Percentiles rank a stretch among this genome's conserved stretches.
Conservation (phyloP, 2,329 filamentous ascomycete genomes). For the Colletotrichum liaoningense region DNA sequence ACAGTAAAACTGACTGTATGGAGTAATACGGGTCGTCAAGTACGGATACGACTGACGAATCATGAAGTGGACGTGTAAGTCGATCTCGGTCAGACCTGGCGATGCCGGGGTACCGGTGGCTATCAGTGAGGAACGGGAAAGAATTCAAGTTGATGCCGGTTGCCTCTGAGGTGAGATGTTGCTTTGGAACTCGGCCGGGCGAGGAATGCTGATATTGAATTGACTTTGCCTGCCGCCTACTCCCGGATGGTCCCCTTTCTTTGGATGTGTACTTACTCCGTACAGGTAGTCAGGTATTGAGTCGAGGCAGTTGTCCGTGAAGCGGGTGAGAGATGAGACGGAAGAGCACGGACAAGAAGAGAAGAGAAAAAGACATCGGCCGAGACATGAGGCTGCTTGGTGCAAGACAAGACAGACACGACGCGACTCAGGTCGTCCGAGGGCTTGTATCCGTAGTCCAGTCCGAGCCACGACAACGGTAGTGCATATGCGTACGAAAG, state of each 20-base stretch:
- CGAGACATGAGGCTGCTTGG: conserved; percentile 20
- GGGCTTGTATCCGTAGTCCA: conserved; percentile 8
- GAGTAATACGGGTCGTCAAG: neutral
- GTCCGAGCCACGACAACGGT: conserved; percentile 24
- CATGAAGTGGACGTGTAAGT: conserved; percentile 5
- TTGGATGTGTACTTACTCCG: neutral
- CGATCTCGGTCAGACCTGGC: conserved; percentile 10
- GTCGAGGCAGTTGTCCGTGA: neutral
- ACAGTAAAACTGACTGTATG: conserved; percentile 34
- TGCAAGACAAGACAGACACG: conserved; percentile 21
- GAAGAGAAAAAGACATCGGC: conserved; percentile 6
- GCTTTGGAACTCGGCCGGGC: neutral
- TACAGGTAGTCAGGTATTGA: too few relatives aligned
- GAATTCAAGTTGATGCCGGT: neutral
- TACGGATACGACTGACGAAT: conserved; percentile 13
- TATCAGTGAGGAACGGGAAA: conserved; percentile 12
- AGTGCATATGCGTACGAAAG: conserved; percentile 21
- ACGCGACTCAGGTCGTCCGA: conserved; percentile 24
- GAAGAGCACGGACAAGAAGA: conserved; percentile 10
- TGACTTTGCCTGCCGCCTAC: neutral
- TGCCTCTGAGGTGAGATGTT: neutral
- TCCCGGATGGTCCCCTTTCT: conserved; percentile 5
- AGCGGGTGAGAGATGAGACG: neutral
- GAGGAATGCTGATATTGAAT: conserved; percentile 5
- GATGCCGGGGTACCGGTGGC: neutral